Evolutionary conservation across 108 stramenopile species (phyloP).

Genomic region (Seminavis robusta): DNA sequence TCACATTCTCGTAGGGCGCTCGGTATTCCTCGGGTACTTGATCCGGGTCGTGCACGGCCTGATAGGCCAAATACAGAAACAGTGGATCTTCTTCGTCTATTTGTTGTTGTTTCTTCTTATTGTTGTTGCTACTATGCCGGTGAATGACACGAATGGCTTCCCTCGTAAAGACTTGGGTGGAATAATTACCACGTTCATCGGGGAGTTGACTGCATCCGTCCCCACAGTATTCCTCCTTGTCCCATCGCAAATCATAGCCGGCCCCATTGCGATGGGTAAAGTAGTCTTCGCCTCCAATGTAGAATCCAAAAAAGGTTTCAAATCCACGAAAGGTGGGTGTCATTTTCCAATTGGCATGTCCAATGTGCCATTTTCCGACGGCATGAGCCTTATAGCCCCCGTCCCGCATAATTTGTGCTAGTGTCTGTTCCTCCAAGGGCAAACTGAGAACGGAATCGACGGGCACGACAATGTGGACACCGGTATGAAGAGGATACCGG

Average conservation of each 20-base stretch:
- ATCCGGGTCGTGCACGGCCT: constrained; percentile 40
- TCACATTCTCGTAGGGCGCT: background rate
- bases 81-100: constrained; percentile 11
- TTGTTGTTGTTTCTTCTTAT: background rate
- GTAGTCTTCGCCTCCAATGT: constrained; percentile 51
- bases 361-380: constrained; percentile 70
- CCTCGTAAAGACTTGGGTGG: constrained; percentile 29
- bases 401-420: constrained; percentile 19
- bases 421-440: constrained; percentile 25
- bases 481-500: constrained; percentile 39
- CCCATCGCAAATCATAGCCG: constrained; percentile 24
- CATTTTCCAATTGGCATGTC: constrained; percentile 26
- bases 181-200: constrained; percentile 17
- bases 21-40: constrained; percentile 30
- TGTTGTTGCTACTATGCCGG: too few species aligned
- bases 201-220: constrained; percentile 15
- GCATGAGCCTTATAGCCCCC: constrained; percentile 46
- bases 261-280: constrained; percentile 33
- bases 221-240: constrained; percentile 17
- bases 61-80: constrained; percentile 39
- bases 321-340: constrained; percentile 62
- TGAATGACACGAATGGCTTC: constrained; percentile 29
- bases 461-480: constrained; percentile 16
- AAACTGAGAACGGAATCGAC: constrained; percentile 19
- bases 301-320: constrained; percentile 54